Percentiles rank a stretch among this genome's conserved stretches.
These are phyloP conservation scores for Sporobolomyces pararoseus DNA, from an alignment of 768 basidiomycete species.

Conservation along the genomic window DNA sequence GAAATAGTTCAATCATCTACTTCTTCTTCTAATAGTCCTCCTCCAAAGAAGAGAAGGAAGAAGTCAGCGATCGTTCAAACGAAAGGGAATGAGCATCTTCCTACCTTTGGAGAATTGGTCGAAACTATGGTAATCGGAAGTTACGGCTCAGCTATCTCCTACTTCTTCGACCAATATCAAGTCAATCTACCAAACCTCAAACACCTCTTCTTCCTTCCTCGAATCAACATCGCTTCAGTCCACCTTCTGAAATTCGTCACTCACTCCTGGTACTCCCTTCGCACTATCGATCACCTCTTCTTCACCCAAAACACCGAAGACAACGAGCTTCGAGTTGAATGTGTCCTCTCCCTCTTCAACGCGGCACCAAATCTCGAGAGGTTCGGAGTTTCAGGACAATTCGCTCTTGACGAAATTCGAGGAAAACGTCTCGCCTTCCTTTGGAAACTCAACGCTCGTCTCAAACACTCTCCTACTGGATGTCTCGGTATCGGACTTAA, in stretches of 20 bases:
- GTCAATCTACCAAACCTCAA: background rate
- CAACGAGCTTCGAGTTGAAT: background rate
- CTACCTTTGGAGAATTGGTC: conserved; percentile 5
- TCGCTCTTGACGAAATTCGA: conserved; percentile 8
- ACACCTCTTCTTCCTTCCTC: background rate
- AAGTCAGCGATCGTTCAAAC: background rate
- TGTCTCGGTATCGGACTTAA: conserved; percentile 8
- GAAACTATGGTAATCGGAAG: background rate
- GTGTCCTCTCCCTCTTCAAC: conserved; percentile 15
- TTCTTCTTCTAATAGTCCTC: no score
- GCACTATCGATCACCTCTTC: conserved; percentile 1
- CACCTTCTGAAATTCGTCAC: background rate
- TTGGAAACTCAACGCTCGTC: conserved; percentile 10
- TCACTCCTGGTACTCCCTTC: background rate
- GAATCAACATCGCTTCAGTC: background rate
- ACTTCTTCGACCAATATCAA: background rate
- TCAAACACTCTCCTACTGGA: conserved; percentile 10
- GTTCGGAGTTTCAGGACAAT: conserved; percentile 1
- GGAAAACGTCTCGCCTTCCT: conserved; percentile 17
- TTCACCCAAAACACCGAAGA: background rate
- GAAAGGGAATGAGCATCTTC: background rate
- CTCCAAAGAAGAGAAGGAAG: background rate
- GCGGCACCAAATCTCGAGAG: conserved; percentile 13
- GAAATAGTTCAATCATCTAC: no score
- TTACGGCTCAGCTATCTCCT: no score